Evolutionary conservation across 495 filamentous ascomycete genomes (phyloP).

Genomic region (Neurospora sp.): DNA sequence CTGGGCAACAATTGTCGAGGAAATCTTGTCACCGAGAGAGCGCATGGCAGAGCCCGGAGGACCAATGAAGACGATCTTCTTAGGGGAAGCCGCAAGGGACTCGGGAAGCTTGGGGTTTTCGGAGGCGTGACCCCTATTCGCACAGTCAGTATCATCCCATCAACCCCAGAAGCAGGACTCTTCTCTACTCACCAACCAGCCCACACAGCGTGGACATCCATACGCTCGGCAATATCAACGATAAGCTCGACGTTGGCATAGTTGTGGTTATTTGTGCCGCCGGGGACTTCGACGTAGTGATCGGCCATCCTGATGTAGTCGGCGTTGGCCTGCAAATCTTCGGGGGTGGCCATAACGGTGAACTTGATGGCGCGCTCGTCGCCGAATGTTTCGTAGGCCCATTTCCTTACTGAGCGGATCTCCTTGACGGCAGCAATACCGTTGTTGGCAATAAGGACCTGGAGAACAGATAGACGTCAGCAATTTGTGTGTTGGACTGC

Average conservation of each 20-base stretch:
- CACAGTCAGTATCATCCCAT: constrained; percentile 1
- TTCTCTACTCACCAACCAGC: constrained; percentile 68
- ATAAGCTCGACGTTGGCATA: constrained; percentile 99
- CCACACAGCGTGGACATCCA: constrained; percentile 97
- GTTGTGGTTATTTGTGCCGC: constrained; percentile 99
- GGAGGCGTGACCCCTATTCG: constrained; percentile 82
- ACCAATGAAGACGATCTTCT: constrained; percentile 98
- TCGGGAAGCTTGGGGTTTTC: constrained; percentile 98
- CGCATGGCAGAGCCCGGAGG: constrained; percentile 97
- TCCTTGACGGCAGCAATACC: constrained; percentile 99
- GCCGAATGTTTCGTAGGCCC: constrained; percentile 98
- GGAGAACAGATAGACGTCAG: not conserved
- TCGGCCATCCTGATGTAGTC: constrained; percentile 99
- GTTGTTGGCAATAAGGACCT: constrained; percentile 99
- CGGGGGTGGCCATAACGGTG: constrained; percentile 99
- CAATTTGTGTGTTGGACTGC: too few relatives aligned
- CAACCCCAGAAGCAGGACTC: constrained; percentile 16
- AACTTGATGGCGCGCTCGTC: constrained; percentile 98
- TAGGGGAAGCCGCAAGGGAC: constrained; percentile 85
- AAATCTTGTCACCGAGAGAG: constrained; percentile 98
- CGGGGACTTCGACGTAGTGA: constrained; percentile 98
- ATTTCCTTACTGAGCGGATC: constrained; percentile 97
- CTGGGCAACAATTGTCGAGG: constrained; percentile 97
- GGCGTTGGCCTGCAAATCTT: constrained; percentile 93
- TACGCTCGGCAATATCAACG: constrained; percentile 97